A percentile compares a stretch with the other conserved stretches of the same genome.
Evolutionary conservation across 2,329 filamentous ascomycete genomes (phyloP).

Genomic region (Alternaria brassicae): DNA sequence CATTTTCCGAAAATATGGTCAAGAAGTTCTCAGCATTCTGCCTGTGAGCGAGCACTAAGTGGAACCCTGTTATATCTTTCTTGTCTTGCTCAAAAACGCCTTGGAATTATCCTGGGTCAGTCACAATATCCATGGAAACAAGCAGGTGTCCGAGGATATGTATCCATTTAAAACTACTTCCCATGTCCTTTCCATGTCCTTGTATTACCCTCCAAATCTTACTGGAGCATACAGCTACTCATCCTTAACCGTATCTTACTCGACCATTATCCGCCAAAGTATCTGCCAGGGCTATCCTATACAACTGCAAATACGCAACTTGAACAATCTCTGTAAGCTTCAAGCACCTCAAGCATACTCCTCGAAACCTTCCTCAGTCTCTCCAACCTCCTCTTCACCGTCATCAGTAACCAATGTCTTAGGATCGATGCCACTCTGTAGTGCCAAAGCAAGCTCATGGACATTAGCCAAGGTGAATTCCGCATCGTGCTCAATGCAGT

Average conservation of each 20-base stretch:
- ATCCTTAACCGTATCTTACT: not conserved
- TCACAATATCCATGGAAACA: not conserved
- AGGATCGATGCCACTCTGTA: not conserved
- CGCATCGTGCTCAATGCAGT: slow-evolving; percentile 25
- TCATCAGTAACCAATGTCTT: not conserved
- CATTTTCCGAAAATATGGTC: not conserved
- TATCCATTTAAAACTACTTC: too few species aligned
- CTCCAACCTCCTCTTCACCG: not conserved
- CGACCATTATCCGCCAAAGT: not conserved
- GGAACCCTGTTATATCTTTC: not conserved
- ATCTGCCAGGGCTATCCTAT: not conserved
- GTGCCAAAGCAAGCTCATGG: slow-evolving; percentile 18
- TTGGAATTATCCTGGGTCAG: not conserved
- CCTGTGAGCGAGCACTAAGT: not conserved
- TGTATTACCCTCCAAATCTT: not conserved
- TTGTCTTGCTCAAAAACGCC: too few species aligned
- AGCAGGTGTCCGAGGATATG: not conserved
- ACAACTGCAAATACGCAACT: not conserved
- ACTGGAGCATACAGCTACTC: not conserved
- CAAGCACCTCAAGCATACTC: not conserved
- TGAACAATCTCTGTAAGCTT: not conserved
- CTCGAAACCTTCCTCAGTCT: not conserved
- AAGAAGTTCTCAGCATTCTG: not conserved
- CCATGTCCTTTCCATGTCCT: too few species aligned
- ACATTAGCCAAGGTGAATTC: slow-evolving; percentile 24